Base-by-base conservation (phyloP, 164 flowering plant genomes). In the Nymphaea colorata region DNA sequence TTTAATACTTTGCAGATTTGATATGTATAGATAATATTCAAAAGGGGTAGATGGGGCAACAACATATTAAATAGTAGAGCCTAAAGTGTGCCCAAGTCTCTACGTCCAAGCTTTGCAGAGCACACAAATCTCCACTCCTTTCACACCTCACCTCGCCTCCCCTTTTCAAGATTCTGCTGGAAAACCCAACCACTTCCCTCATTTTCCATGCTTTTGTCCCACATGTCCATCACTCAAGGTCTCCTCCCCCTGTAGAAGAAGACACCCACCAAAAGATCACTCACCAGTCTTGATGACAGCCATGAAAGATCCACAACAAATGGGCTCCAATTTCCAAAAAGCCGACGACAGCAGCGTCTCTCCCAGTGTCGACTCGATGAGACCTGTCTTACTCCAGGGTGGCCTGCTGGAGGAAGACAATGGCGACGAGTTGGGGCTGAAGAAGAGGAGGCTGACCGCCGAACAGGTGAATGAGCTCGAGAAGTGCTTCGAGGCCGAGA, bases 401-500 rank as follows among this genome's bases (percentile, higher is more conserved):
- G 12, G 55, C 3, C 12, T 47, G 12, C 7, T 47, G 7, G 55
- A 47, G 70, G 81, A 70, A 47, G 55, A 47, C 55, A 82, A 71
- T 15, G 72, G 8, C 2, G 59, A 44, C 4, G 65, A 18, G 0
- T 69, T 51, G 2, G 81, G 66, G 57, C 16, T 55, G 12, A 83
- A 75, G 79, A 95, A 92, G 65, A 73, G 91, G 70, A 69, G 97
- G 44, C 66, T 93, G 2, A 85, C 89, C 72, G 78, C 81, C 10
- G 86, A 84, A n/a, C 98, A 91, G 69, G 91, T 93, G 42, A 88
- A 84, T 71, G 92, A 93, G 36, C 74, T 93, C 79, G 98, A 93
- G 86, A 86, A 82, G 76, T 86, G 86, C 69, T 93, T 93, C 73
- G 93, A 87, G 73, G 81, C 83, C 0, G 97, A 91, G 45, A 91